Evolutionary conservation across 768 basidiomycete species (phyloP), one percentile per base, ranked within the genome.

Genomic region (button mushroom (Agaricus bisporus)): DNA sequence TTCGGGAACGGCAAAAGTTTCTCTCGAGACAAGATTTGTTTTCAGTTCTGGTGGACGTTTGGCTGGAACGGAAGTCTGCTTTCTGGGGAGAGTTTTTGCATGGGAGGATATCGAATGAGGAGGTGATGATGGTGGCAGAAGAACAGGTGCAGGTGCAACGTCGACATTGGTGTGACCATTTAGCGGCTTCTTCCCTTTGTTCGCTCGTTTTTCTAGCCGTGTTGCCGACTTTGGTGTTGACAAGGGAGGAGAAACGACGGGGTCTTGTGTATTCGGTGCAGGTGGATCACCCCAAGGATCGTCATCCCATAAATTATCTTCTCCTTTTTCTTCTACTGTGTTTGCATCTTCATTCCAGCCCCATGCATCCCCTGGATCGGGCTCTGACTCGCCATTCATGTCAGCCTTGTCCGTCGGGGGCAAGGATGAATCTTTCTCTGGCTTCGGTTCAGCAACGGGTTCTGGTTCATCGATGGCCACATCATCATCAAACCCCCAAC

Each of bases 291-390:
- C 77, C 88, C 87, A 88, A 2, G 86, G 82, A 57, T 88, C 80
- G 48, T 87, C 80, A 43, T 87, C 87, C 78, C 83, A 85, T 14
- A 72, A 65, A 28, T 67, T 70, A 49, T 79, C 77, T 54, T 76
- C 79, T 18, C 12, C 25, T 18, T 25, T 37, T 11, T 39, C 55
- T 29, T 26, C 52, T 4, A 9, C 37, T 7, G 63, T 47, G 5
- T 68, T 72, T 11, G 73, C 74, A 28, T 81, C 81, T 39, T 82
- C 81, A 37, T 88, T 83, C 83, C 83, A 89, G 2, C 84, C 90
- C 89, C 90, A 91, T 0, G 86, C 81, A 59, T 85, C 82, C 14
- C 66, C 71, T 8, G 80, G 66, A 58, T 80, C 77, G 12, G 71
- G 66, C 22, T 75, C 75, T 4, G 62, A 58, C 11, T 65, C 62